Evolutionary conservation across 176 grass and related monocot species (phyloP).

Genomic region (Thinopyrum elongatum): DNA sequence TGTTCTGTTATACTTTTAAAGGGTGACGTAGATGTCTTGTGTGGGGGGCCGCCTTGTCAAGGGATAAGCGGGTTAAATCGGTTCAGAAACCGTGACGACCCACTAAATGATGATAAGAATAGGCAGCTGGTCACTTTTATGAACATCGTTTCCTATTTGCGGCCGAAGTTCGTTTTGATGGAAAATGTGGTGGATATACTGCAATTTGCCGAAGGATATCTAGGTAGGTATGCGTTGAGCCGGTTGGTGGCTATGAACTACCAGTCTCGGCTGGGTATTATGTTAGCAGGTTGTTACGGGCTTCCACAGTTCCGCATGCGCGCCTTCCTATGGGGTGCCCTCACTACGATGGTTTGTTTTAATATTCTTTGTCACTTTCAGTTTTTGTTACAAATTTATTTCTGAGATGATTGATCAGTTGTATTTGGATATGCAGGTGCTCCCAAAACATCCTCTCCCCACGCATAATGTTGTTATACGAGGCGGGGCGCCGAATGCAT

Average conservation of each 20-base stretch:
- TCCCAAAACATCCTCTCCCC: conserved; percentile 77
- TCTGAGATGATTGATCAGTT: not conserved
- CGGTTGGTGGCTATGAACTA: conserved; percentile 79
- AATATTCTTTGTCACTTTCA: not conserved
- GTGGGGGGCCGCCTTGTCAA: conserved; percentile 89
- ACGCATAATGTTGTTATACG: conserved; percentile 72
- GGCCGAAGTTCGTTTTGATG: conserved; percentile 83
- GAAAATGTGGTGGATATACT: conserved; percentile 94
- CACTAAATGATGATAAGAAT: conserved; percentile 82
- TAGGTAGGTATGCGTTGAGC: conserved; percentile 75
- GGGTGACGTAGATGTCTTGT: conserved; percentile 79
- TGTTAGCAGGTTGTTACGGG: conserved; percentile 82
- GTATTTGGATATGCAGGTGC: conserved; percentile 35
- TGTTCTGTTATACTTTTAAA: conserved; percentile 28
- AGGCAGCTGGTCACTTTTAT: conserved; percentile 68
- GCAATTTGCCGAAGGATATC: conserved; percentile 68
- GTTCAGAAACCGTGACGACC: conserved; percentile 63
- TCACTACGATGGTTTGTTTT: conserved; percentile 63
- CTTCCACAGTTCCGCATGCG: conserved; percentile 80
- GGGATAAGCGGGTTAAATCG: conserved; percentile 88
- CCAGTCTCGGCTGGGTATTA: conserved; percentile 71
- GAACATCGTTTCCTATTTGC: conserved; percentile 71
- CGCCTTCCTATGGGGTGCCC: conserved; percentile 73
- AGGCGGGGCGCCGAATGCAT: conserved; percentile 54
- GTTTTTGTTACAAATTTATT: not conserved